Conservation (phyloP, 768 basidiomycete genomes). For the Mycena albidolilacea region DNA sequence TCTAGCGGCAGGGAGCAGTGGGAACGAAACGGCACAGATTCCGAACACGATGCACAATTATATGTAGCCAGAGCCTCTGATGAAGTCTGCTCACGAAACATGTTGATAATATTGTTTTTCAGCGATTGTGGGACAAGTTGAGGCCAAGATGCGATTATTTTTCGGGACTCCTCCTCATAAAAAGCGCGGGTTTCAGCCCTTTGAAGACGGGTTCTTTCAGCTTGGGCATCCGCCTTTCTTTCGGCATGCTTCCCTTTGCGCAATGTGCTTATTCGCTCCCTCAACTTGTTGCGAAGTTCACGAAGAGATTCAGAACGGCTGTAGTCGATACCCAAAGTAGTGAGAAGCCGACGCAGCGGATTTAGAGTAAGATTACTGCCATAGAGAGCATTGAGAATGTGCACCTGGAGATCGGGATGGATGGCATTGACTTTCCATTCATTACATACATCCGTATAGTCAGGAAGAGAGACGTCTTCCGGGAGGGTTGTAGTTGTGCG, state of each 20-base stretch:
- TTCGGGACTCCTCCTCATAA: not conserved
- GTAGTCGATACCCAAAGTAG: not conserved
- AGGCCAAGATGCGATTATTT: conserved; percentile 13
- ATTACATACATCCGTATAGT: conserved; percentile 7
- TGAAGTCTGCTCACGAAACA: conserved; percentile 14
- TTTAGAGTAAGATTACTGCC: not conserved
- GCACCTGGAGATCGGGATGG: conserved; percentile 19
- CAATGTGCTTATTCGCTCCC: not conserved
- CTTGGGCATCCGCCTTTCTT: not conserved
- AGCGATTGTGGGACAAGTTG: conserved; percentile 21
- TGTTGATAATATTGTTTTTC: conserved; percentile 12
- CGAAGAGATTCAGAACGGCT: not conserved
- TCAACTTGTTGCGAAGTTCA: not conserved
- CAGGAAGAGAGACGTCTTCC: not conserved
- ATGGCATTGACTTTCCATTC: conserved; percentile 13
- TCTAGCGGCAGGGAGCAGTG: not conserved
- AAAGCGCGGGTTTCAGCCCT: not conserved
- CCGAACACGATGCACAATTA: conserved; percentile 9
- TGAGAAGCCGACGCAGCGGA: not conserved
- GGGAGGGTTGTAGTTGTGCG: not conserved
- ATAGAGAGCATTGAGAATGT: not conserved
- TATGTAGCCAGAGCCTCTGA: conserved; percentile 1
- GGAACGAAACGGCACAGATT: not conserved
- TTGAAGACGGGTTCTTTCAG: not conserved
- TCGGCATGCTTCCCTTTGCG: conserved; percentile 8